phyloP scores from a whole-genome alignment of 2,329 filamentous ascomycete genomes.

The Trichothecium roseum region DNA sequence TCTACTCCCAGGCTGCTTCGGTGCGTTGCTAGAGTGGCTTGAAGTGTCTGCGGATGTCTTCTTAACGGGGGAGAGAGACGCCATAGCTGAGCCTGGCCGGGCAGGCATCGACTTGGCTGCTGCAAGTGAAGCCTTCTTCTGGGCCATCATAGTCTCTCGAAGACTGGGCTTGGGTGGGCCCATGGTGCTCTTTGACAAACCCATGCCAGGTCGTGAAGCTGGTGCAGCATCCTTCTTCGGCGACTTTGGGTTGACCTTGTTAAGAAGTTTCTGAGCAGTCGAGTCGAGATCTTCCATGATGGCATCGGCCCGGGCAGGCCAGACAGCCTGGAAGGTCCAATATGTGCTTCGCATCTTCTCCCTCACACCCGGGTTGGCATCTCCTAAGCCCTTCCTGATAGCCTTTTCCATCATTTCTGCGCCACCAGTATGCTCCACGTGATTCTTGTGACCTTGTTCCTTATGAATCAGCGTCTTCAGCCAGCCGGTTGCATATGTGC shows the following conservation, averaged over 20 bases:
- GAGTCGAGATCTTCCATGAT: slow-evolving; percentile 71
- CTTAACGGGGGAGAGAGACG: slow-evolving; percentile 44
- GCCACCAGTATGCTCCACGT: slow-evolving; percentile 76
- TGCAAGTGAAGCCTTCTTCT: slow-evolving; percentile 54
- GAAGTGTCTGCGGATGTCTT: slow-evolving; percentile 21
- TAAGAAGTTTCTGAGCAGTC: slow-evolving; percentile 68
- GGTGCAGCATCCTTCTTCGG: slow-evolving; percentile 41
- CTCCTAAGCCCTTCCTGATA: slow-evolving; percentile 77
- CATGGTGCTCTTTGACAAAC: slow-evolving; percentile 54
- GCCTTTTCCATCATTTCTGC: slow-evolving; percentile 78
- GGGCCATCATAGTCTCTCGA: slow-evolving; percentile 74
- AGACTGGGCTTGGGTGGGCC: slow-evolving; percentile 53
- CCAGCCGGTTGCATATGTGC: slow-evolving; percentile 73
- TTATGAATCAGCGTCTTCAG: slow-evolving; percentile 71
- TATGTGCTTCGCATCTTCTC: slow-evolving; percentile 78
- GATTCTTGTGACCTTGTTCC: slow-evolving; percentile 66
- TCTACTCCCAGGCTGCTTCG: slow-evolving; percentile 25
- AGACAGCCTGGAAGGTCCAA: slow-evolving; percentile 71
- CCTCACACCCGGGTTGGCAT: slow-evolving; percentile 82
- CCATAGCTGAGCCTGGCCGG: slow-evolving; percentile 55
- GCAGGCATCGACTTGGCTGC: slow-evolving; percentile 39
- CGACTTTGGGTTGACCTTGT: slow-evolving; percentile 73
- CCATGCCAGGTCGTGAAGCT: slow-evolving; percentile 43
- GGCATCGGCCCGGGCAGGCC: slow-evolving; percentile 65
- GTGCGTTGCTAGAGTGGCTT: slow-evolving; percentile 18